phyloP scores from a whole-genome alignment of 2,329 filamentous ascomycete genomes.

The Colletotrichum caudatum region DNA sequence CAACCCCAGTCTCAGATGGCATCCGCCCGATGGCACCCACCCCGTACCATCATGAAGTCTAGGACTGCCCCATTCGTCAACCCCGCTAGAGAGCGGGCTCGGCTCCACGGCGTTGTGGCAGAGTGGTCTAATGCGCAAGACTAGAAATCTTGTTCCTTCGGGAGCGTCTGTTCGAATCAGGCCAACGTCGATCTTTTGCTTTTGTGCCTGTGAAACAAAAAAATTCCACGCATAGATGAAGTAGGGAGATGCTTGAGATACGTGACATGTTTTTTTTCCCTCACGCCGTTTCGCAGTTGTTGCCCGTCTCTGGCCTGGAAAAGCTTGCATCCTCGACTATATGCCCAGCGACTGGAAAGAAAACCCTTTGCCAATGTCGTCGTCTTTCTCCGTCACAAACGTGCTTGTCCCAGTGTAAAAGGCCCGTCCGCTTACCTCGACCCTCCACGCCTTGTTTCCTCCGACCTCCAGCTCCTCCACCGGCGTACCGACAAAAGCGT shows the following conservation, averaged over 20 bases:
- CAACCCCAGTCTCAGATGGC: neutral
- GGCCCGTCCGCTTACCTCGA: conserved; percentile 27
- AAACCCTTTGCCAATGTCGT: conserved; percentile 30
- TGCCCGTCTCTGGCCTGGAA: too few species aligned
- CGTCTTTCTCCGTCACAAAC: conserved; percentile 20
- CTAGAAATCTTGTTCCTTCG: conserved; percentile 42
- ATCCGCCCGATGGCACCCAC: neutral
- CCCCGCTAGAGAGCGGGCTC: conserved; percentile 18
- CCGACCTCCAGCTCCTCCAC: conserved; percentile 17
- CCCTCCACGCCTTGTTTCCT: conserved; percentile 4
- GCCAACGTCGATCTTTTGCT: conserved; percentile 28
- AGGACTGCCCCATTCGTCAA: neutral
- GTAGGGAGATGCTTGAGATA: neutral
- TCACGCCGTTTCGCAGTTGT: neutral
- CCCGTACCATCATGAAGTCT: neutral
- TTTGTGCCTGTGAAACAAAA: neutral
- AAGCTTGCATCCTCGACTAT: too few species aligned
- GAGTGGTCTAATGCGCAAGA: conserved; percentile 42
- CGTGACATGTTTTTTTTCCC: neutral
- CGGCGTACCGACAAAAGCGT: conserved; percentile 20
- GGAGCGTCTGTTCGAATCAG: conserved; percentile 41
- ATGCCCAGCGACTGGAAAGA: conserved; percentile 11
- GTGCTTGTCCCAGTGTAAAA: conserved; percentile 31
- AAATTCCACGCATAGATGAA: neutral
- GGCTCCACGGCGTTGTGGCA: conserved; percentile 35